Conservation (phyloP, 257 asterid genomes). For the Solanum gandarillasii region DNA sequence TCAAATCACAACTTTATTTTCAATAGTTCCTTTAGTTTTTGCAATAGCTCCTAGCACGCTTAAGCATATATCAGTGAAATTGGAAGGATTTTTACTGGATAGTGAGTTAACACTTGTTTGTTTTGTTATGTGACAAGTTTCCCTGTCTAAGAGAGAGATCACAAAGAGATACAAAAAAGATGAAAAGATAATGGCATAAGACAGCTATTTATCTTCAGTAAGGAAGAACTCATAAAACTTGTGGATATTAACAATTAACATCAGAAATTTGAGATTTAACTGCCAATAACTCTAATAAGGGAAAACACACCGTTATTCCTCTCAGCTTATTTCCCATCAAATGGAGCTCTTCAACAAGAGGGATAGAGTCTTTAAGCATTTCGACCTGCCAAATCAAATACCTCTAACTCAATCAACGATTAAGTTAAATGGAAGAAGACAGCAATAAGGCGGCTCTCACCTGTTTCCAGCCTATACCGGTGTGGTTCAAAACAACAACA, state of each 20-base stretch:
- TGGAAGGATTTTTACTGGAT: neutral
- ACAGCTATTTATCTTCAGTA: neutral
- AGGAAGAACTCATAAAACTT: neutral
- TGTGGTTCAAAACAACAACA: slow-evolving; percentile 68
- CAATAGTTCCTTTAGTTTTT: neutral
- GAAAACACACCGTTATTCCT: slow-evolving; percentile 45
- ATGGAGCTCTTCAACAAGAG: slow-evolving; percentile 76
- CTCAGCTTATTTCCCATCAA: slow-evolving; percentile 65
- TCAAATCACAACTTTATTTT: neutral
- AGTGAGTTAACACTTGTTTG: neutral
- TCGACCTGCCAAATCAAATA: slow-evolving; percentile 50
- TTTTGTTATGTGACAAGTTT: neutral
- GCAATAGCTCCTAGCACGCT: neutral
- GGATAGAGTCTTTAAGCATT: slow-evolving; percentile 59
- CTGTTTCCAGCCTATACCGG: slow-evolving; percentile 76
- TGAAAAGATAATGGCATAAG: neutral
- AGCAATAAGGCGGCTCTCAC: slow-evolving; percentile 19
- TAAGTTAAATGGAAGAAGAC: neutral
- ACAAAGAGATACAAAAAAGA: neutral
- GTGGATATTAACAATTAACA: neutral
- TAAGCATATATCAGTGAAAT: neutral
- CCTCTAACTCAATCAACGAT: neutral
- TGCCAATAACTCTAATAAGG: neutral
- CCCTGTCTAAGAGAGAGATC: neutral
- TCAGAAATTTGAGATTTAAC: neutral